Conservation (phyloP, 2,329 filamentous ascomycete genomes). For the Ascochyta koolunga region DNA sequence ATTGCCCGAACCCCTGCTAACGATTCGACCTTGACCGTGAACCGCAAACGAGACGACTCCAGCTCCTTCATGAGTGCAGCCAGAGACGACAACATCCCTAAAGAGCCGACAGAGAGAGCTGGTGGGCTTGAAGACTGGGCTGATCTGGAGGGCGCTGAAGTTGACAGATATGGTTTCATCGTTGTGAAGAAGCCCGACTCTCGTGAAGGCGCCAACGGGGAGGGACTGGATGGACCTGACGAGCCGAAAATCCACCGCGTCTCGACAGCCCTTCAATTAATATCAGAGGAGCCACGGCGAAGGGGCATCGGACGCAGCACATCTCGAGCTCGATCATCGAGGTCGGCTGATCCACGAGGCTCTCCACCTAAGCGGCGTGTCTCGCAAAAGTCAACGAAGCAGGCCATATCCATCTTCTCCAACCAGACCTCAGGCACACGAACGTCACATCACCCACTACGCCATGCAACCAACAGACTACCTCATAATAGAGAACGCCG, state of each 20-base stretch:
- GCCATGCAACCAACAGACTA: conserved; percentile 59
- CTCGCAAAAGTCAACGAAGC: conserved; percentile 53
- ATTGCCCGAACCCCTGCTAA: conserved; percentile 29
- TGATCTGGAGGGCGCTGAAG: conserved; percentile 63
- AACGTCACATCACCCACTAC: conserved; percentile 51
- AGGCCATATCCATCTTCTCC: conserved; percentile 48
- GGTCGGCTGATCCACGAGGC: conserved; percentile 46
- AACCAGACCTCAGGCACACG: conserved; percentile 50
- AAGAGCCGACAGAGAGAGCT: conserved; percentile 63
- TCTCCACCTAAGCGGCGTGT: conserved; percentile 48
- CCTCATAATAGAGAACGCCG: conserved; percentile 61
- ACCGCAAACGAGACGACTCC: conserved; percentile 30
- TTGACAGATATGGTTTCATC: conserved; percentile 72
- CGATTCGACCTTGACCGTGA: conserved; percentile 36
- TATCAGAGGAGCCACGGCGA: conserved; percentile 61
- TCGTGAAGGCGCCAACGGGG: conserved; percentile 32
- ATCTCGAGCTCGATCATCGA: conserved; percentile 54
- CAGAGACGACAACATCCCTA: conserved; percentile 46
- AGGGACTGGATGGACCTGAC: conserved; percentile 38
- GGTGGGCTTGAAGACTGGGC: conserved; percentile 71
- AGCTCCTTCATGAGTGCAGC: conserved; percentile 39
- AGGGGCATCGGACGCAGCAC: conserved; percentile 58
- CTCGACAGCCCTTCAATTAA: conserved; percentile 63
- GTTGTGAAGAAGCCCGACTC: conserved; percentile 50
- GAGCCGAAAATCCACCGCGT: conserved; percentile 60